Conservation (phyloP, 2,329 filamentous ascomycete species). For the Trichoderma gracile region DNA sequence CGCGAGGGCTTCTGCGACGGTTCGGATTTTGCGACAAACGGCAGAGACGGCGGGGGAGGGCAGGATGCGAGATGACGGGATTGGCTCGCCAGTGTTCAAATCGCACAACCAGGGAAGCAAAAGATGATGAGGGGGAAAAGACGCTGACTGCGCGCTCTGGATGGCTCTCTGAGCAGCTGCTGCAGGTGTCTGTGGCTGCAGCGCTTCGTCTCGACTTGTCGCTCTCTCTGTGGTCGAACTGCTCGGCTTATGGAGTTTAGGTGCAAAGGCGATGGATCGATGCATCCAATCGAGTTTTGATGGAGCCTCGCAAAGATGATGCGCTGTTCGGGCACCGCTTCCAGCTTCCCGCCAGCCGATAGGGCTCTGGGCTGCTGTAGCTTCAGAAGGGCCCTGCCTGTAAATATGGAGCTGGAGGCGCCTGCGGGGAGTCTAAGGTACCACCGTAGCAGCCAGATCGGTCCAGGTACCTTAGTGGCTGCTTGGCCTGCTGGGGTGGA, state of each 20-base stretch:
- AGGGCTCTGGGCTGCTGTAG: constrained; percentile 6
- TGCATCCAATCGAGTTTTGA: not conserved
- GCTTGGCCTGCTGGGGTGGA: constrained; percentile 21
- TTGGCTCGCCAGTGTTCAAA: not conserved
- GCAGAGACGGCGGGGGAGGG: constrained; percentile 1
- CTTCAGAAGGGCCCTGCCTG: no score
- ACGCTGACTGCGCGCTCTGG: not conserved
- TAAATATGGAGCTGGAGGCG: not conserved
- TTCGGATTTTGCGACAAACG: constrained; percentile 4
- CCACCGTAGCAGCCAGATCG: not conserved
- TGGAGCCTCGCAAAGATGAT: constrained; percentile 11
- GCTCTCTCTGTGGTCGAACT: no score
- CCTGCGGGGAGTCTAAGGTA: no score
- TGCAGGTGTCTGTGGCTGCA: no score
- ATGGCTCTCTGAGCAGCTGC: no score
- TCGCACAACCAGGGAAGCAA: not conserved
- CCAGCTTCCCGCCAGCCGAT: not conserved
- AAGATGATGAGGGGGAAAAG: not conserved
- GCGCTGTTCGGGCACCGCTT: constrained; percentile 23
- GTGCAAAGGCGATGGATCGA: no score
- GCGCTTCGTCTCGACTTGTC: no score
- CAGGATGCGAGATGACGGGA: not conserved
- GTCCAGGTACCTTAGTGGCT: constrained; percentile 16
- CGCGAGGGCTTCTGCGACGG: not conserved
- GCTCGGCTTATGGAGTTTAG: no score